Evolutionary conservation across 1,284 basidiomycete genomes (phyloP), one percentile per base, ranked within the genome.

Genomic region (Heliocybe sulcata): DNA sequence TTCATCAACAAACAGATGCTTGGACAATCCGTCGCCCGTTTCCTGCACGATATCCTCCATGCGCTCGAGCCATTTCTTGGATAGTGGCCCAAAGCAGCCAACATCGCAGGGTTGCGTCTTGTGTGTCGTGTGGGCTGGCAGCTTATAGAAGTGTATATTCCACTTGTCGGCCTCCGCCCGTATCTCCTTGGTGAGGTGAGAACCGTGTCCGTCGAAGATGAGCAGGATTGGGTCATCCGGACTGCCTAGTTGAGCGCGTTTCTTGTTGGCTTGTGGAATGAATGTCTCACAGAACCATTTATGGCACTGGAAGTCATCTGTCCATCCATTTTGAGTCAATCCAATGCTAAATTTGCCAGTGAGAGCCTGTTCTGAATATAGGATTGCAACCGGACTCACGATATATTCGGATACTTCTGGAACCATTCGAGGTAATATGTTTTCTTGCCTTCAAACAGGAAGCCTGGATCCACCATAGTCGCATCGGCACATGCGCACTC

Each of bases 91-190:
- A 25, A 45, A 45, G 16, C 42, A 45, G 4, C 42, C 42, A 4
- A 45, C 42, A 45, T 45, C 42, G 16, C 42, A 45, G 6, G 16
- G 42, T 45, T 76, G 72, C 1, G 74, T 64, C 2, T 60, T 57
- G 53, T 75, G 70, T 0, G 72, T 76, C 0, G 67, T 73, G 53
- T 76, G 69, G 1, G 70, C 62, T 2, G 71, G 70, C 16, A 75
- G 66, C 25, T 65, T 67, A 48, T 69, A 58, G 14, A 76, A 52
- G 20, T 64, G 45, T 25, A 76, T 66, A 12, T 65, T 60, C 33
- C 71, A 45, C 45, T 64, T 27, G 1, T 53, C 10, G 1, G 66
- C 67, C 20, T 66, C 51, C 16, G 64, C 55, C 12, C 63, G 53
- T 27, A 73, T 57, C 3, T 59, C 20, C 1, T 47, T 2, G 53